Conservation (phyloP, 192 early-diverging fungal species). For the Helicostylum pulchrum region DNA sequence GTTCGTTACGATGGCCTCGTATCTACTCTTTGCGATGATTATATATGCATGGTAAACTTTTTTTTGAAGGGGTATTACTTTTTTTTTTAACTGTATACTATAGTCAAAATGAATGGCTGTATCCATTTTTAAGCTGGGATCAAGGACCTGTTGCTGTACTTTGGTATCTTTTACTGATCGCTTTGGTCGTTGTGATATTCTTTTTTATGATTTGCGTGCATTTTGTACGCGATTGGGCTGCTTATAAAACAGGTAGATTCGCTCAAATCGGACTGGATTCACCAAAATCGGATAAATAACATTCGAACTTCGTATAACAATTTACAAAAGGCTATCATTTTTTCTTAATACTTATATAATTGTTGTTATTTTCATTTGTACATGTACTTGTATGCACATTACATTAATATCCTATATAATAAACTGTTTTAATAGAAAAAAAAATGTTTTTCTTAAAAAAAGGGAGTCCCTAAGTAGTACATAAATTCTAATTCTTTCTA, state of each 20-base stretch:
- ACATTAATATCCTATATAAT: too few relatives aligned
- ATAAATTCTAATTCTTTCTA: too few relatives aligned
- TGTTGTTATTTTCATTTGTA: too few relatives aligned
- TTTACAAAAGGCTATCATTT: too few relatives aligned
- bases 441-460: too few relatives aligned
- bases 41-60: conserved; percentile 26
- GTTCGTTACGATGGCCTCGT: conserved; percentile 12
- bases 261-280: too few relatives aligned
- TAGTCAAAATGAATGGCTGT: conserved; percentile 30
- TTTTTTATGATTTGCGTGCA: conserved; percentile 26
- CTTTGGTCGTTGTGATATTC: conserved; percentile 28
- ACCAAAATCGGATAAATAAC: too few relatives aligned
- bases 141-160: conserved; percentile 21
- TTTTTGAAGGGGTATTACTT: not conserved
- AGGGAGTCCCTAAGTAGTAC: too few relatives aligned
- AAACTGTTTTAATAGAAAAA: too few relatives aligned
- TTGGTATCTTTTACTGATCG: conserved; percentile 29
- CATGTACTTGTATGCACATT: too few relatives aligned
- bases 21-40: conserved; percentile 32
- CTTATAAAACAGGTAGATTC: not conserved
- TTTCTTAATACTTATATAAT: too few relatives aligned
- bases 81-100: not conserved
- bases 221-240: conserved; percentile 27
- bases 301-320: too few relatives aligned
- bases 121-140: conserved; percentile 35